A percentile compares a stretch with the other conserved stretches of the same genome.
Conservation (phyloP, 192 early-diverging fungal species). For the Coemansia sp. region DNA sequence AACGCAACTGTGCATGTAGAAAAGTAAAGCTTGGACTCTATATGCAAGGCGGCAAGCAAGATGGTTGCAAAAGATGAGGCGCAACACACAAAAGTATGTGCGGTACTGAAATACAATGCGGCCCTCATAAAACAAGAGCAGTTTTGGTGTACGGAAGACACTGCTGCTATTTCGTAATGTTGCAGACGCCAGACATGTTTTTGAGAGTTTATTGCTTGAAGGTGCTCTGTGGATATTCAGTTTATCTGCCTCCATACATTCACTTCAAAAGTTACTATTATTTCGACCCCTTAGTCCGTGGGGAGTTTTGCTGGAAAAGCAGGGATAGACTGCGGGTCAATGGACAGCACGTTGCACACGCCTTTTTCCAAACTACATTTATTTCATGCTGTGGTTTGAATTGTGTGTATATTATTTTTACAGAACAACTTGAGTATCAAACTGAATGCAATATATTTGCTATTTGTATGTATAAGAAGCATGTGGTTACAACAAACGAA, state of each 20-base stretch:
- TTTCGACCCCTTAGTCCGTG: neutral
- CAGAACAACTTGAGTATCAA: too few relatives aligned
- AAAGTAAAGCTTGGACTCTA: neutral
- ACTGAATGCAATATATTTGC: too few relatives aligned
- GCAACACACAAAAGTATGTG: neutral
- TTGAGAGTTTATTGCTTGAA: neutral
- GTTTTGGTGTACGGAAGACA: neutral
- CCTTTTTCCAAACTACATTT: neutral
- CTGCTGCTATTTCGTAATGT: neutral
- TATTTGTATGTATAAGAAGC: too few relatives aligned
- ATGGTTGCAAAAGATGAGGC: neutral
- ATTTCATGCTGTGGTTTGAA: neutral
- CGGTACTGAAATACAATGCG: neutral
- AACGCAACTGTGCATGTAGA: neutral
- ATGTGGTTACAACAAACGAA: too few relatives aligned
- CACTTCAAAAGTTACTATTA: neutral
- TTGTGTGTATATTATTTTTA: neutral
- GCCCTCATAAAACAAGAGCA: neutral
- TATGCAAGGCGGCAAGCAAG: too few relatives aligned
- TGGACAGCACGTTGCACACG: neutral
- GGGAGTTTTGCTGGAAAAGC: neutral
- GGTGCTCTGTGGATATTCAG: neutral
- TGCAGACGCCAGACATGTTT: slow-evolving; percentile 10
- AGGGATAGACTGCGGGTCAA: neutral
- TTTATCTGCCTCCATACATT: neutral